These are phyloP conservation scores for Sphaerulina musiva DNA, from an alignment of 2,329 filamentous ascomycete species.

Conservation along the genomic window DNA sequence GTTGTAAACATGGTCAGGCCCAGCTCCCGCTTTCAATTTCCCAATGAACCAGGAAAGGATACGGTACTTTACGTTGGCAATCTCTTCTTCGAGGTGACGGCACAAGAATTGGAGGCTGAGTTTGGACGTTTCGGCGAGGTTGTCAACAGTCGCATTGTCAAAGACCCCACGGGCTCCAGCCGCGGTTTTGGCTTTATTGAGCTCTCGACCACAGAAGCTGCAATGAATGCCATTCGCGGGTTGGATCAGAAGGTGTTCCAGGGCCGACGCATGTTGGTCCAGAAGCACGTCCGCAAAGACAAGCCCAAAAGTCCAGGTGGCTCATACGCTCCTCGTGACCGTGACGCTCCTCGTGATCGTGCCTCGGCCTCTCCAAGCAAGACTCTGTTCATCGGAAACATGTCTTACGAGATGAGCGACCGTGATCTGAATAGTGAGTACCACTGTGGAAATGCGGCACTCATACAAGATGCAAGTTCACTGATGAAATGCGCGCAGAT, in stretches of 20 bases:
- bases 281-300: constrained; percentile 44
- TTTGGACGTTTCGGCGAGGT: constrained; percentile 56
- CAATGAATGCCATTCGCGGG: constrained; percentile 50
- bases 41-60: constrained; percentile 27
- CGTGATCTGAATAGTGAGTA: constrained; percentile 60
- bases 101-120: constrained; percentile 53
- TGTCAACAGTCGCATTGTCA: constrained; percentile 49
- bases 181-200: constrained; percentile 66
- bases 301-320: too few species aligned
- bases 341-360: too few species aligned
- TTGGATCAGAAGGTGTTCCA: constrained; percentile 56
- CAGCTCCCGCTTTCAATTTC: not conserved
- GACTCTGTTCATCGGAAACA: constrained; percentile 76
- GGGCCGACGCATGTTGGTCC: constrained; percentile 58
- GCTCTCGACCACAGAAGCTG: constrained; percentile 49
- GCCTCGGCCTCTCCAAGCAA: constrained; percentile 45
- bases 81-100: constrained; percentile 61
- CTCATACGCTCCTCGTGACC: too few species aligned
- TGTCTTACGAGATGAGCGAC: constrained; percentile 80
- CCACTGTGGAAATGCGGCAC: not conserved
- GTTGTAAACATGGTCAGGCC: constrained; percentile 5
- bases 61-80: constrained; percentile 60
- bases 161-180: constrained; percentile 57
- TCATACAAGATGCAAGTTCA: not conserved
- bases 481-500: constrained; percentile 32